Conservation (phyloP, 257 asterid species). For the Capsicum baccatum region DNA sequence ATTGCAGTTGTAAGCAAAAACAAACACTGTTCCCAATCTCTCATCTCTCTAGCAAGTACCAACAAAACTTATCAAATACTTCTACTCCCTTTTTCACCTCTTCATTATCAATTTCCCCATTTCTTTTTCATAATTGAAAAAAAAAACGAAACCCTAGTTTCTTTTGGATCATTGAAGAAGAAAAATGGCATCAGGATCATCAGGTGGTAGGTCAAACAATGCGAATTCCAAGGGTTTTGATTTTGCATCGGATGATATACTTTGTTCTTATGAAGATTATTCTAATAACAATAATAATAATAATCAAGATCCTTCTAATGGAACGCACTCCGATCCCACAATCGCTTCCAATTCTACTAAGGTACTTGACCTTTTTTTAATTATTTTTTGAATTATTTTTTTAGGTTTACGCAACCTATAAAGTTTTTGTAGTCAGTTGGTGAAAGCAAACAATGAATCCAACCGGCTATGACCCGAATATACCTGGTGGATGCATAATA, state of each 20-base stretch:
- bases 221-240: constrained; percentile 66
- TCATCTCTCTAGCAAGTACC: too few relatives aligned
- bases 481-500: too few relatives aligned
- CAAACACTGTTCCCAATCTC: too few relatives aligned
- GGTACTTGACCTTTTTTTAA: constrained; percentile 35
- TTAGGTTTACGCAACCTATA: too few relatives aligned
- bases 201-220: constrained; percentile 52
- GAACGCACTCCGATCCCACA: constrained; percentile 66
- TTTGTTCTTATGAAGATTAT: constrained; percentile 81
- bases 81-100: too few relatives aligned
- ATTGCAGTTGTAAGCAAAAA: too few relatives aligned
- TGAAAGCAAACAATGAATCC: too few relatives aligned
- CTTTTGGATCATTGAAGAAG: neutral
- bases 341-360: constrained; percentile 45
- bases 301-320: constrained; percentile 56
- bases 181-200: constrained; percentile 80
- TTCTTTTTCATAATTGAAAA: neutral
- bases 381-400: too few relatives aligned
- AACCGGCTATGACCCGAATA: too few relatives aligned
- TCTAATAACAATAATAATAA: constrained; percentile 34
- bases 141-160: constrained; percentile 10
- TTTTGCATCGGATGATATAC: constrained; percentile 79
- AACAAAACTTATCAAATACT: too few relatives aligned
- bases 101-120: too few relatives aligned
- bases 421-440: too few relatives aligned